phyloP scores from a whole-genome alignment of 306 rosid species.

The Leucaena leucocephala region DNA sequence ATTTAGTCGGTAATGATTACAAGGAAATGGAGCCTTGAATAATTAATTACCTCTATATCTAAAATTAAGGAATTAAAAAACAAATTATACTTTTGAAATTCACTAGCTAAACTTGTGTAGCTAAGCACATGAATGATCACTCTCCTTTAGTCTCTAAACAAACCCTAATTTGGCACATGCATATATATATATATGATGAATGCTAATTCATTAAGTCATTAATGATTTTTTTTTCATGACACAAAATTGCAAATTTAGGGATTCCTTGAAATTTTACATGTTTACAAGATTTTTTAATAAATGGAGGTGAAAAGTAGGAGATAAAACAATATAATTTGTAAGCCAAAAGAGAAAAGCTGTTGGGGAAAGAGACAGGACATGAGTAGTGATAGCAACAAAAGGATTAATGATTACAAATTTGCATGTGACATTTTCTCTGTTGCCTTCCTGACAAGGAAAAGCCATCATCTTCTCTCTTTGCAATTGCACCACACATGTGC shows the following conservation, averaged over 20 bases:
- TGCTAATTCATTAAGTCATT: no score
- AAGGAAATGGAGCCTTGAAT: not conserved
- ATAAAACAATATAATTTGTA: not conserved
- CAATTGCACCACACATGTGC: not conserved
- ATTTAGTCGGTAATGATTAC: not conserved
- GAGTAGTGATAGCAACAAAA: conserved; percentile 14
- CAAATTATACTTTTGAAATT: not conserved
- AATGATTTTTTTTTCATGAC: not conserved
- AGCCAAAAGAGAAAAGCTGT: conserved; percentile 19
- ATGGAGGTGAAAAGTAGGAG: not conserved
- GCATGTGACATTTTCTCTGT: conserved; percentile 36
- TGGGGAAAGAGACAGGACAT: conserved; percentile 31
- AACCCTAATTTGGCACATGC: no score
- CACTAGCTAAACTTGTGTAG: not conserved
- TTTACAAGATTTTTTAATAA: not conserved
- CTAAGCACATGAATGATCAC: not conserved
- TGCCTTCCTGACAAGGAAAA: conserved; percentile 21
- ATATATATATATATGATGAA: no score
- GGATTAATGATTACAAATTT: conserved; percentile 9
- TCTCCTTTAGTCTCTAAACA: not conserved
- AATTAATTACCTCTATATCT: not conserved
- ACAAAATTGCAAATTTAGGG: not conserved
- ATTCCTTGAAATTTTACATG: not conserved
- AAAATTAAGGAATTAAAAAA: not conserved
- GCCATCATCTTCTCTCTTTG: not conserved